Conservation (phyloP, 768 basidiomycete genomes). For the Boletus rubroflammeus region DNA sequence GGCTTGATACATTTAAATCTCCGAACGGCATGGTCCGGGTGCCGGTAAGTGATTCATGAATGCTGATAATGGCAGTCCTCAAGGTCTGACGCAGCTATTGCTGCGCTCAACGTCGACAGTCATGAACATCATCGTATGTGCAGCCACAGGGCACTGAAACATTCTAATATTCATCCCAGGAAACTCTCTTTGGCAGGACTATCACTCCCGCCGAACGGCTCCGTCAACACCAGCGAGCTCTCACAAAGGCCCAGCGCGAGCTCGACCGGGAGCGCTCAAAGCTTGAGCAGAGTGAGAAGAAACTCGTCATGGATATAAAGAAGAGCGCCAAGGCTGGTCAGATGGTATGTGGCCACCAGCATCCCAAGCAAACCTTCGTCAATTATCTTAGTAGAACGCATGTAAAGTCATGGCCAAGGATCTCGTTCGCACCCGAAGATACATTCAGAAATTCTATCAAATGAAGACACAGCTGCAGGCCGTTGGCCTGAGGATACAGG, state of each 20-base stretch:
- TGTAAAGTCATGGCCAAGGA: slow-evolving; percentile 99
- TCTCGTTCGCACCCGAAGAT: slow-evolving; percentile 91
- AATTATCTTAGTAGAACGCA: slow-evolving; percentile 64
- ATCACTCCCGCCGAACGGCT: slow-evolving; percentile 96
- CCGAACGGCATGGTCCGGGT: slow-evolving; percentile 18
- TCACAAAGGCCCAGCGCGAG: slow-evolving; percentile 96
- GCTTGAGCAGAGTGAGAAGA: slow-evolving; percentile 96
- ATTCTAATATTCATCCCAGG: slow-evolving; percentile 47
- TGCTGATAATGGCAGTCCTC: background rate
- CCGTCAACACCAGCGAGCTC: slow-evolving; percentile 92
- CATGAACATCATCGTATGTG: slow-evolving; percentile 76
- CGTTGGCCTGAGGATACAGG: slow-evolving; percentile 92
- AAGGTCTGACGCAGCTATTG: slow-evolving; percentile 5
- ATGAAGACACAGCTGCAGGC: slow-evolving; percentile 99
- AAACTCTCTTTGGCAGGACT: slow-evolving; percentile 91
- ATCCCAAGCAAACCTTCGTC: slow-evolving; percentile 8
- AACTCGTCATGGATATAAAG: slow-evolving; percentile 92
- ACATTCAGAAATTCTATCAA: slow-evolving; percentile 97
- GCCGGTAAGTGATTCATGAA: background rate
- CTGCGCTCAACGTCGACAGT: slow-evolving; percentile 22
- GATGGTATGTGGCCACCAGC: slow-evolving; percentile 53
- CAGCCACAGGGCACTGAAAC: background rate
- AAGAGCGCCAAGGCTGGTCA: slow-evolving; percentile 94
- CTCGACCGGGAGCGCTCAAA: slow-evolving; percentile 93
- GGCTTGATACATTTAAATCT: slow-evolving; percentile 15